A percentile compares a stretch with the other conserved stretches of the same genome.
Evolutionary conservation across 1,284 basidiomycete genomes (phyloP).

Genomic region (Megacollybia platyphylla): DNA sequence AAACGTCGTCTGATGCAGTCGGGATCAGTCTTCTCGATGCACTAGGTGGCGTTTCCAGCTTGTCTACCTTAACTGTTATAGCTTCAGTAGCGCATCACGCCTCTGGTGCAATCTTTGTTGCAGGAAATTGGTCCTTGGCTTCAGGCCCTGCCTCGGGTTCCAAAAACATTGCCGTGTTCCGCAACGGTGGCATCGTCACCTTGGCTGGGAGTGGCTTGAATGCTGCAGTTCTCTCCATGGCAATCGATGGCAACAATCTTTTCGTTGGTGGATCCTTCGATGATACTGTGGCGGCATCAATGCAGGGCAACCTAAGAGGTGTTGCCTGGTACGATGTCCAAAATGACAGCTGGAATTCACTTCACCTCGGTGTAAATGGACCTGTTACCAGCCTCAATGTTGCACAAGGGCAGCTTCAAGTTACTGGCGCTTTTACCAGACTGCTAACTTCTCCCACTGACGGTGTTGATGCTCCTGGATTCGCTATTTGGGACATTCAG

Average conservation of each 20-base stretch:
- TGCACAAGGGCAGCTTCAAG: constrained; percentile 38
- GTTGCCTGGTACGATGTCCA: constrained; percentile 70
- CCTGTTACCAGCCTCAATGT: constrained; percentile 51
- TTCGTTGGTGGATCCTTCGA: constrained; percentile 84
- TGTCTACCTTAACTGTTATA: constrained; percentile 22
- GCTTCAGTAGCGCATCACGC: constrained; percentile 53
- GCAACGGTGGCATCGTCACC: constrained; percentile 40
- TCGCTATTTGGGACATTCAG: constrained; percentile 69
- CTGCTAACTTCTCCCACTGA: constrained; percentile 26
- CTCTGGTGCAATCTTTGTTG: constrained; percentile 60
- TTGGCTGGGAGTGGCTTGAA: constrained; percentile 60
- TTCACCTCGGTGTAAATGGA: constrained; percentile 73
- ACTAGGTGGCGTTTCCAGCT: constrained; percentile 30
- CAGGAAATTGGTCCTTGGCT: constrained; percentile 62
- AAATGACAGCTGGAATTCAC: constrained; percentile 54
- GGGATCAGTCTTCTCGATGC: constrained; percentile 47
- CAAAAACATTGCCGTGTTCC: constrained; percentile 67
- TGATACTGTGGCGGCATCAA: constrained; percentile 45
- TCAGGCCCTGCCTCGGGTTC: constrained; percentile 42
- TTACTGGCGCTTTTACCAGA: constrained; percentile 69
- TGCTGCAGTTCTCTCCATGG: constrained; percentile 60
- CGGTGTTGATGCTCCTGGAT: constrained; percentile 43
- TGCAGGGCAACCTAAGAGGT: constrained; percentile 40
- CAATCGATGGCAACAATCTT: constrained; percentile 46
- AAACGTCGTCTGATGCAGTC: constrained; percentile 57